phyloP scores from a whole-genome alignment of 129 eudicot species.

The Daucus carota region DNA sequence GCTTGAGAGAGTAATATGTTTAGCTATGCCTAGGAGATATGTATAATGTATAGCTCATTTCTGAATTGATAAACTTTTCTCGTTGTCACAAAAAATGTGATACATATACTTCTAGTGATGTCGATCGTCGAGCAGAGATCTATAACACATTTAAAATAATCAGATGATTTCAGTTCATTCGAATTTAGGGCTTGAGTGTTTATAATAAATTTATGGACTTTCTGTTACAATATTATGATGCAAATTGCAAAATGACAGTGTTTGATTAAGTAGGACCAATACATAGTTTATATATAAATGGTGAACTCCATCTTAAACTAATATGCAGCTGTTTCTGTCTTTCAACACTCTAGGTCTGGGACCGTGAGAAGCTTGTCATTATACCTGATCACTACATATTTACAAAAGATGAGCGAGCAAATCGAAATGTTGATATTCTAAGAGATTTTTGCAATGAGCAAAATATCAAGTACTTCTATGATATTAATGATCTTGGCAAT shows the following conservation, averaged over 20 bases:
- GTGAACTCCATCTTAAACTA: constrained; percentile 5
- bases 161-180: not conserved
- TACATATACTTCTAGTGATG: not conserved
- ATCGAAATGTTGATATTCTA: constrained; percentile 80
- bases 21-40: not conserved
- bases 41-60: not conserved
- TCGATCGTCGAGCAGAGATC: not conserved
- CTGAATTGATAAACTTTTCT: not conserved
- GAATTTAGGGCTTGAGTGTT: not conserved
- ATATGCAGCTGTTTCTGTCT: constrained; percentile 12
- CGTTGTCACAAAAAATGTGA: not conserved
- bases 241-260: not conserved
- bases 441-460: constrained; percentile 87
- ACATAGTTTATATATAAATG: not conserved
- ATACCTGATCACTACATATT: constrained; percentile 97
- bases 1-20: not conserved
- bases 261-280: not conserved
- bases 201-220: not conserved
- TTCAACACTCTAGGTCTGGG: constrained; percentile 72
- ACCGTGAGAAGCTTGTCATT: constrained; percentile 92
- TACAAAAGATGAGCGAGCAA: constrained; percentile 88
- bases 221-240: not conserved
- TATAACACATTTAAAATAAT: not conserved
- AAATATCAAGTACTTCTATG: constrained; percentile 82
- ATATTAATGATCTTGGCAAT: constrained; percentile 81